phyloP scores from a whole-genome alignment of 164 flowering plant genomes.

The Magnolia officinalis region DNA sequence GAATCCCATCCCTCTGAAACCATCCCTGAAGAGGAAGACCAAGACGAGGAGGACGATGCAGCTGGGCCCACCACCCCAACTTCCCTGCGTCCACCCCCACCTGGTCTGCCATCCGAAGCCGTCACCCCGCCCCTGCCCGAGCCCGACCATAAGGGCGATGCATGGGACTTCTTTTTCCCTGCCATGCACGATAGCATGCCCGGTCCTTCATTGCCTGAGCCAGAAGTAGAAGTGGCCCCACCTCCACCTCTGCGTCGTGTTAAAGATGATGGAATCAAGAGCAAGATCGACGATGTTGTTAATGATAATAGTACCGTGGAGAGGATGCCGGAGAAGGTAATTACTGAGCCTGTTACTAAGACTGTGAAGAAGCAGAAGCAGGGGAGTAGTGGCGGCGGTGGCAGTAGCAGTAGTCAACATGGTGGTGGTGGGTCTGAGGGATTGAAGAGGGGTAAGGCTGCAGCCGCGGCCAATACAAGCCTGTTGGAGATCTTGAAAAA shows the following conservation, averaged over 20 bases:
- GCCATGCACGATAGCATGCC: conserved; percentile 34
- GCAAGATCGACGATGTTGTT: conserved; percentile 12
- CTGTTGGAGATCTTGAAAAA: conserved; percentile 48
- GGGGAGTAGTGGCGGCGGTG: background rate
- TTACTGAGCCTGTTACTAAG: conserved; percentile 14
- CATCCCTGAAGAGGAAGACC: conserved; percentile 38
- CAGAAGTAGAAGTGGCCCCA: conserved; percentile 19
- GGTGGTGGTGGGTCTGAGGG: conserved; percentile 41
- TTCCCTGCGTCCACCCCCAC: conserved; percentile 16
- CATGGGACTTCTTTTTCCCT: conserved; percentile 75
- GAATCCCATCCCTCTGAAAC: conserved; percentile 17
- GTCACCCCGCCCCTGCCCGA: conserved; percentile 11
- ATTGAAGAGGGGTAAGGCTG: conserved; percentile 22
- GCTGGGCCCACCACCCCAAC: conserved; percentile 31
- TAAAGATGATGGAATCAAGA: conserved; percentile 15
- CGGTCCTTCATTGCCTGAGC: conserved; percentile 25
- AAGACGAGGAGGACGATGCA: conserved; percentile 19
- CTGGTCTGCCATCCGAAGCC: conserved; percentile 34
- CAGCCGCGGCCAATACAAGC: conserved; percentile 24
- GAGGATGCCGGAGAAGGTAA: conserved; percentile 18
- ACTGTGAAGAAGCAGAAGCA: conserved; percentile 27
- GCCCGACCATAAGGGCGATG: conserved; percentile 32
- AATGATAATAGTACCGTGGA: conserved; percentile 25
- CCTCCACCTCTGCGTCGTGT: background rate
- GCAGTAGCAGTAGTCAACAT: background rate